Conservation (phyloP, 108 stramenopile genomes). For the Chaetoceros tenuissimus region DNA sequence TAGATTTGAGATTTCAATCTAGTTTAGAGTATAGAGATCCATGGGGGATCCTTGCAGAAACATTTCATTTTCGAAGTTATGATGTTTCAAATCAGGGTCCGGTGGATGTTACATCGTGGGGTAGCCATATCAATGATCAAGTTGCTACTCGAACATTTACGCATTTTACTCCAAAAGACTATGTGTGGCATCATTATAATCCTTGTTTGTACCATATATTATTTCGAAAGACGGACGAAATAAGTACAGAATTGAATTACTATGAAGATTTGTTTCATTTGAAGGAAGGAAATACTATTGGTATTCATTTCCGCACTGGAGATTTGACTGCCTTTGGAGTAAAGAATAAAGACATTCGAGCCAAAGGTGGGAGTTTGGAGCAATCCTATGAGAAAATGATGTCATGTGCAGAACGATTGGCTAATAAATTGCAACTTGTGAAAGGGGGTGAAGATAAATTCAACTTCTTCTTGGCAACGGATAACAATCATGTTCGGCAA, state of each 20-base stretch:
- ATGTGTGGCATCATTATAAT: not conserved
- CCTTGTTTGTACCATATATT: slow-evolving; percentile 2
- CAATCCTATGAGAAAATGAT: not conserved
- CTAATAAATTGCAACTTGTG: not conserved
- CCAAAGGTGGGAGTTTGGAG: not conserved
- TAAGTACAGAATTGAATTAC: not conserved
- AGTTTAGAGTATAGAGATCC: not conserved
- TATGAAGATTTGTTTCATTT: not conserved
- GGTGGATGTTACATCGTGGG: not conserved
- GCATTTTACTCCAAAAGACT: not conserved
- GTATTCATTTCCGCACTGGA: slow-evolving; percentile 1
- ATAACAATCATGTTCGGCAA: not conserved
- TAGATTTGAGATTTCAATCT: not conserved
- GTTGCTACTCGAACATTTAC: not conserved
- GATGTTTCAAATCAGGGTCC: not conserved
- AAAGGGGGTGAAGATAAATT: not conserved
- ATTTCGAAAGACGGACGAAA: not conserved
- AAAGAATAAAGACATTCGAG: slow-evolving; percentile 1
- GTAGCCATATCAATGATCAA: not conserved
- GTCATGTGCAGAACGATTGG: slow-evolving; percentile 1
- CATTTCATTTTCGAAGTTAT: not conserved
- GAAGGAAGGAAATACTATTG: not conserved
- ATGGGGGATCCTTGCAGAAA: not conserved
- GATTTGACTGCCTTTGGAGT: slow-evolving; percentile 1
- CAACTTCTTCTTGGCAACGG: slow-evolving; percentile 1